phyloP scores from a whole-genome alignment of 176 grass and related monocot genomes.

The Olyra latifolia region DNA sequence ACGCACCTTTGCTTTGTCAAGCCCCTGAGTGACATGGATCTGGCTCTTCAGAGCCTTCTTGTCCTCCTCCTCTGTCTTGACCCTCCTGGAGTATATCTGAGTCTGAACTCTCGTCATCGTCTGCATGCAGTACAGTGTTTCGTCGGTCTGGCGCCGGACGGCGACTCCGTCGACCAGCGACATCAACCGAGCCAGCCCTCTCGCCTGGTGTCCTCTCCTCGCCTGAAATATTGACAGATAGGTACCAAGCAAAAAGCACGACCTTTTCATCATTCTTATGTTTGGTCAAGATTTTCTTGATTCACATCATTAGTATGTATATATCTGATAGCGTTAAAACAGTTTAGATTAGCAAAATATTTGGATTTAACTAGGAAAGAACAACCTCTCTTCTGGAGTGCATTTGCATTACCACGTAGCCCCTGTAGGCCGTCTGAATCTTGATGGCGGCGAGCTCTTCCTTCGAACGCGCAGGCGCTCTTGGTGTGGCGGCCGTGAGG shows the following conservation, averaged over 20 bases:
- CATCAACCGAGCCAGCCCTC: conserved; percentile 57
- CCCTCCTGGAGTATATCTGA: conserved; percentile 63
- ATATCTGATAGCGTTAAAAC: not conserved
- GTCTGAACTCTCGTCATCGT: conserved; percentile 69
- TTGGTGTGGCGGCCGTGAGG: conserved; percentile 1
- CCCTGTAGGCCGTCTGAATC: conserved; percentile 60
- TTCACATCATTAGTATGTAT: not conserved
- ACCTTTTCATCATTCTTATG: not conserved
- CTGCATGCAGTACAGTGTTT: conserved; percentile 65
- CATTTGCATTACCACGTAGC: conserved; percentile 48
- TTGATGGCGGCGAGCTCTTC: conserved; percentile 59
- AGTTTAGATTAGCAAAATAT: not conserved
- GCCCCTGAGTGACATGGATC: conserved; percentile 50
- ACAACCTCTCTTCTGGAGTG: not conserved
- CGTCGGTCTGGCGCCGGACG: conserved; percentile 57
- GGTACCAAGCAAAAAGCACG: no score
- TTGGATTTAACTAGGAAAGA: not conserved
- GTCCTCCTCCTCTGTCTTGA: conserved; percentile 72
- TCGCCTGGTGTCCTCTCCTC: conserved; percentile 44
- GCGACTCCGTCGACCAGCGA: conserved; percentile 50
- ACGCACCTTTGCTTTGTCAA: conserved; percentile 60
- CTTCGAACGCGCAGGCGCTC: conserved; percentile 10
- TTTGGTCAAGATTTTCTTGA: not conserved
- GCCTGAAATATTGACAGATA: conserved; percentile 34
- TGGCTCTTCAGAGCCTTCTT: conserved; percentile 62